Percentiles rank a stretch among this genome's conserved stretches.
Evolutionary conservation across 2,329 filamentous ascomycete genomes (phyloP).

Genomic region (Basipetospora chlamydospora): DNA sequence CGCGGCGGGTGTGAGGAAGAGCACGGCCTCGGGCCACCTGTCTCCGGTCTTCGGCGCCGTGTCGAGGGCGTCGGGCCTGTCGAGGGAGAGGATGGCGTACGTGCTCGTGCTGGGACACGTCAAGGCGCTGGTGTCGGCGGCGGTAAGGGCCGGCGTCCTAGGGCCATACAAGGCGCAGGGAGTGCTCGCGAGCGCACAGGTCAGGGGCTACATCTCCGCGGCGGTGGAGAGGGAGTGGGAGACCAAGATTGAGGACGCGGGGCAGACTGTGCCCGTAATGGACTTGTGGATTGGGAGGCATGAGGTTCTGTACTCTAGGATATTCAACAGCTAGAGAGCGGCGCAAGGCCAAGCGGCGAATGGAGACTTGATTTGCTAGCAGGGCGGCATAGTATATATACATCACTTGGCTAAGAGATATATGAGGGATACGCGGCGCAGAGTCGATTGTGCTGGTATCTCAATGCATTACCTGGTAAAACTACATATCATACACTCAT

Average conservation of each 20-base stretch:
- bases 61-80: conserved; percentile 45
- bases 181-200: conserved; percentile 45
- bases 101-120: conserved; percentile 64
- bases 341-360: no score
- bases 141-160: conserved; percentile 61
- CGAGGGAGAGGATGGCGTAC: conserved; percentile 50
- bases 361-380: no score
- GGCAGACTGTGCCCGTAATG: conserved; percentile 62
- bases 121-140: conserved; percentile 62
- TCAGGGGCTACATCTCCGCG: conserved; percentile 41
- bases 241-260: conserved; percentile 48
- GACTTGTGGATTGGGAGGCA: conserved; percentile 75
- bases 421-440: conserved; percentile 9
- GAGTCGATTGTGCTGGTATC: neutral
- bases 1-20: conserved; percentile 9
- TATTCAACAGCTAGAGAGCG: conserved; percentile 63
- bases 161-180: conserved; percentile 70
- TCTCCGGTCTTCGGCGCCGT: conserved; percentile 58
- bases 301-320: conserved; percentile 70
- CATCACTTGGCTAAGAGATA: no score
- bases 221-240: conserved; percentile 47
- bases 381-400: no score
- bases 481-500: no score
- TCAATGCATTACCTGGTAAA: no score
- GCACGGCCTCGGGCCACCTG: conserved; percentile 31